Evolutionary conservation across 768 basidiomycete genomes (phyloP).

Genomic region (Agaricus blazei): DNA sequence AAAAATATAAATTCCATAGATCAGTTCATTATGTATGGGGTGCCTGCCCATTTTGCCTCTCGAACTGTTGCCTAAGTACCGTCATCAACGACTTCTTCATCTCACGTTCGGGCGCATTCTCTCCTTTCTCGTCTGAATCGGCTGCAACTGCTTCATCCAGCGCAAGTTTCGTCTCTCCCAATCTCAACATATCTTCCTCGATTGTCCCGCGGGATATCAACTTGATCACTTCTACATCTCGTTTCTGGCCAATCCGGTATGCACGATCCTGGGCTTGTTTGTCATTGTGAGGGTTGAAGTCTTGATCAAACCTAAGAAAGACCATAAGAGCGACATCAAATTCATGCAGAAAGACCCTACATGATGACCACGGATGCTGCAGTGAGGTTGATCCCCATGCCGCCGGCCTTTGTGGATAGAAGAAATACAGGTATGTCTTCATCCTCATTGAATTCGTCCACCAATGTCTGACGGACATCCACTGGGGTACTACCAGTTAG

Average conservation of each 20-base stretch:
- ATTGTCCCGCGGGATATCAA: conserved; percentile 89
- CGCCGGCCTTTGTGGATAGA: conserved; percentile 88
- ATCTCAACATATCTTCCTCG: conserved; percentile 91
- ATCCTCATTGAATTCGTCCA: conserved; percentile 94
- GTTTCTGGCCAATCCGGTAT: conserved; percentile 94
- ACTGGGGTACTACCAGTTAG: conserved; percentile 94
- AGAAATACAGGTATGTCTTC: conserved; percentile 84
- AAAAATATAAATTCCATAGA: no score
- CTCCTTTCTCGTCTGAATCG: conserved; percentile 54
- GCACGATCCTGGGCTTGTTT: conserved; percentile 96
- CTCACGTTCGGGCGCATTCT: conserved; percentile 67
- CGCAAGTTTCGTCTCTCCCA: conserved; percentile 87
- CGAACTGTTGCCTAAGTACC: conserved; percentile 77
- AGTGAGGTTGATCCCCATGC: conserved; percentile 95
- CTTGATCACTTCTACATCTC: conserved; percentile 92
- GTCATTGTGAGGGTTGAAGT: conserved; percentile 98
- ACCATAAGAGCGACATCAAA: neutral
- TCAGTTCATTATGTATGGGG: conserved; percentile 3
- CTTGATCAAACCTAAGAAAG: conserved; percentile 79
- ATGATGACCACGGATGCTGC: conserved; percentile 95
- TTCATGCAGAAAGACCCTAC: conserved; percentile 32
- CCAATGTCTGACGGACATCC: conserved; percentile 86
- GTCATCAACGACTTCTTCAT: conserved; percentile 87
- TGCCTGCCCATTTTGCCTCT: conserved; percentile 40
- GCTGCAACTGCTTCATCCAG: conserved; percentile 95